Evolutionary conservation across 73 alveolate genomes (phyloP), one percentile per base, ranked within the genome.

Genomic region (Durusdinium trenchii): DNA sequence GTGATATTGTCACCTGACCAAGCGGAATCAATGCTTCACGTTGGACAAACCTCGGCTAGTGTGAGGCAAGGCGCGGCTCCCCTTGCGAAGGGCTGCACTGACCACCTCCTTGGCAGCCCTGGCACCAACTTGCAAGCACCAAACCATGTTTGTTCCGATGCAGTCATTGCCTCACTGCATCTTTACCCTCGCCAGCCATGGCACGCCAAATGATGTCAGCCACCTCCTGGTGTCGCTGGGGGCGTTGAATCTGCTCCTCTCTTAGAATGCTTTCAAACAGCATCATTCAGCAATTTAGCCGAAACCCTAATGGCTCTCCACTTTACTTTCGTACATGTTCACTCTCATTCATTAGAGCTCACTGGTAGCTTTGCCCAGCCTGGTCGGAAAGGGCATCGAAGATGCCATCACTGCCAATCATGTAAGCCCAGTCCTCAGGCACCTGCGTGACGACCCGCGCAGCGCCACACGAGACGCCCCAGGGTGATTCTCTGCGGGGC

Each of bases 21-120:
- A 20, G 40, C 69, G 69, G 69, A 60, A 60, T 23, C n/a, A 32
- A 60, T 60, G 18, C 73, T 60, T 60, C 73, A 60, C 23, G 12
- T 57, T 23, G 30, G 3, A 32, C 73, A 60, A 60, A 23, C 30
- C 73, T 23, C n/a, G 18, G 73, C 6, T 32, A 60, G n/a, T 23
- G 73, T 61, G 64, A 23, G 86, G 87, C 38, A 10, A 16, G 35
- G 36, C 42, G 30, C 93, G 91, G 83, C 99, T 94, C 35, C 99
- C 99, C 38, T 78, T 94, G 50, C 99, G 99, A 79, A 94, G 54
- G 40, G 99, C 99, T 10, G 94, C 57, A 46, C 51, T 62, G 62
- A 94, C 99, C 62, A 94, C 99, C 64, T 73, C 99, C 57, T 76
- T 94, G 94, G 99, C 99, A 14, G 99, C 99, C 91, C 93, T 73